A percentile compares a stretch with the other conserved stretches of the same genome.
Evolutionary conservation across 2,329 filamentous ascomycete species (phyloP).

Genomic region (Colletotrichum abscissum): DNA sequence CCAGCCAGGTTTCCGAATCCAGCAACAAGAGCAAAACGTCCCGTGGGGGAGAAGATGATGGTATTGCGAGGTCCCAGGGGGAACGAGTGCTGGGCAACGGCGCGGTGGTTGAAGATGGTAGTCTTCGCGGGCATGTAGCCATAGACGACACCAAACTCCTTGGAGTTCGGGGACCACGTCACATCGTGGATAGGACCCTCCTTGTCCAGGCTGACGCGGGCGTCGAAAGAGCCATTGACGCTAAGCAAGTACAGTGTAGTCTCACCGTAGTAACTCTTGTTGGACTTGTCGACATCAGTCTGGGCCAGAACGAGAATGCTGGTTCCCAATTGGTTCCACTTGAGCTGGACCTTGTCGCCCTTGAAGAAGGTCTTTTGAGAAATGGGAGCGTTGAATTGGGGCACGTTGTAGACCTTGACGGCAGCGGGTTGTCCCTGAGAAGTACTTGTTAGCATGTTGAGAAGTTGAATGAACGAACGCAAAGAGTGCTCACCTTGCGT

Average conservation of each 20-base stretch:
- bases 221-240: constrained; percentile 91
- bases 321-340: constrained; percentile 95
- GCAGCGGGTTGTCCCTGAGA: constrained; percentile 87
- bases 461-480: not conserved
- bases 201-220: constrained; percentile 91
- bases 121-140: constrained; percentile 99
- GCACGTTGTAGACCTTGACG: constrained; percentile 94
- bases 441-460: constrained; percentile 18
- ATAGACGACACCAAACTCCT: constrained; percentile 97
- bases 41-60: constrained; percentile 92
- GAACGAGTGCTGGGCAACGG: constrained; percentile 85
- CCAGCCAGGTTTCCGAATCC: constrained; percentile 98
- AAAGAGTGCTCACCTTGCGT: constrained; percentile 76
- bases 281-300: constrained; percentile 97
- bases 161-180: constrained; percentile 97
- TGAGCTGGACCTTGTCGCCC: constrained; percentile 97
- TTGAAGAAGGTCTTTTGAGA: constrained; percentile 99
- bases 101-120: constrained; percentile 95
- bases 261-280: constrained; percentile 99
- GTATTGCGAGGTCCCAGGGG: constrained; percentile 91
- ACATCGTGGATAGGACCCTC: constrained; percentile 98
- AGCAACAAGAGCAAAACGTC: constrained; percentile 91
- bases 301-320: constrained; percentile 94
- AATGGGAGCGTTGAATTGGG: constrained; percentile 82
- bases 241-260: constrained; percentile 96